A percentile compares a stretch with the other conserved stretches of the same genome.
These are phyloP conservation scores for Talaromyces liani DNA, from an alignment of 495 filamentous ascomycete genomes.

Conservation along the genomic window DNA sequence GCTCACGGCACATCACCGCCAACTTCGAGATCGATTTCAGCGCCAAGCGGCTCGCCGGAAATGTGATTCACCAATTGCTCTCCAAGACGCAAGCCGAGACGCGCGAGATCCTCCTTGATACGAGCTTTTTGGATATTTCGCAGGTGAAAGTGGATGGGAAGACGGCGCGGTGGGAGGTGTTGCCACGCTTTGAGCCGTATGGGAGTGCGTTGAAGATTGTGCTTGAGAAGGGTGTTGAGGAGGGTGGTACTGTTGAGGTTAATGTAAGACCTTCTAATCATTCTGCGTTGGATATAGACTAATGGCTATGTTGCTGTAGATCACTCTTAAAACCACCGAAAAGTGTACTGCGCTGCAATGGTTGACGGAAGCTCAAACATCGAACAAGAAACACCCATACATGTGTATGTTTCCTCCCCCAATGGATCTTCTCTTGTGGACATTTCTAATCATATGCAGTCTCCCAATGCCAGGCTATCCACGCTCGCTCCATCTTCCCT, in stretches of 20 bases:
- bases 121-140: slow-evolving; percentile 66
- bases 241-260: slow-evolving; percentile 56
- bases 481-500: slow-evolving; percentile 85
- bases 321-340: slow-evolving; percentile 61
- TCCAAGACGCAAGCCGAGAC: slow-evolving; percentile 60
- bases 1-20: slow-evolving; percentile 70
- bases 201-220: slow-evolving; percentile 72
- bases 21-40: slow-evolving; percentile 78
- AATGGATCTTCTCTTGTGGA: not conserved
- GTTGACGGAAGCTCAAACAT: slow-evolving; percentile 84
- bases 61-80: slow-evolving; percentile 65
- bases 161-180: slow-evolving; percentile 58
- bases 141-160: slow-evolving; percentile 57
- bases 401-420: slow-evolving; percentile 55
- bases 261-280: slow-evolving; percentile 38
- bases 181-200: slow-evolving; percentile 61
- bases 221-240: slow-evolving; percentile 53
- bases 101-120: slow-evolving; percentile 78
- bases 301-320: slow-evolving; percentile 23
- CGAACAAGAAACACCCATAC: slow-evolving; percentile 87
- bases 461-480: slow-evolving; percentile 95
- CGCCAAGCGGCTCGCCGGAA: slow-evolving; percentile 63
- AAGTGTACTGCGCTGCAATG: slow-evolving; percentile 90
- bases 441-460: slow-evolving; percentile 30
- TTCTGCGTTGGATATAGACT: slow-evolving; percentile 12